These are phyloP conservation scores for Pleurotus tuoliensis DNA, from an alignment of 768 basidiomycete species.

Conservation along the genomic window DNA sequence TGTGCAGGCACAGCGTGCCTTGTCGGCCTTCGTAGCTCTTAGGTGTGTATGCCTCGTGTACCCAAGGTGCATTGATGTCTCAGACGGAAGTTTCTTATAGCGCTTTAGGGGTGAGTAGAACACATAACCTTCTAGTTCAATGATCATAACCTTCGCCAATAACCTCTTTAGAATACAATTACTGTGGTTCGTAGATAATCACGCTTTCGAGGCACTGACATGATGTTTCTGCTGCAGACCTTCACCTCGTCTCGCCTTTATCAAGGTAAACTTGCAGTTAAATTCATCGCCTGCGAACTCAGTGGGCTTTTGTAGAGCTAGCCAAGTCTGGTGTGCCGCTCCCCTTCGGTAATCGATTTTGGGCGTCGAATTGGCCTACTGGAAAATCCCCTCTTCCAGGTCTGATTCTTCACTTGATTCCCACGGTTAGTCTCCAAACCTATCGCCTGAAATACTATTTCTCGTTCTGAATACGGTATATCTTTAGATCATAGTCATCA, in stretches of 20 bases:
- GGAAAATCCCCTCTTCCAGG: conserved; percentile 55
- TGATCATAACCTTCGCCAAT: background rate
- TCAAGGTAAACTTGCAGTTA: conserved; percentile 30
- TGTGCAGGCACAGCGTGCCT: conserved; percentile 42
- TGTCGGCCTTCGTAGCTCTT: conserved; percentile 53
- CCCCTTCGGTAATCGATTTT: conserved; percentile 54
- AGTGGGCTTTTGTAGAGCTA: conserved; percentile 32
- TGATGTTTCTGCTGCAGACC: conserved; percentile 26
- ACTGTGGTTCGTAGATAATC: conserved; percentile 16
- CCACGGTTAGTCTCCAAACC: conserved; percentile 29
- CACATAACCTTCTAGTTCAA: background rate
- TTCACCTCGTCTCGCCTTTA: conserved; percentile 50
- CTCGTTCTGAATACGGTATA: too few species aligned
- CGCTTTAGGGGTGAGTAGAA: background rate
- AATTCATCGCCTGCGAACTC: background rate
- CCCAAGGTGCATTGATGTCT: background rate
- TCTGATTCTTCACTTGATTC: conserved; percentile 51
- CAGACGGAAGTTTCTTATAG: background rate
- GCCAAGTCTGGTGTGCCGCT: conserved; percentile 61
- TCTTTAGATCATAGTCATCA: conserved; percentile 37
- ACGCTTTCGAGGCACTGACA: background rate
- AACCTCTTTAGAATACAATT: conserved; percentile 16
- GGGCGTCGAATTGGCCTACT: conserved; percentile 62
- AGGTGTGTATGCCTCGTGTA: conserved; percentile 28
- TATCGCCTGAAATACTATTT: too few species aligned